Evolutionary conservation across 441 rosid species (phyloP).

Genomic region (Mallotus japonicus): DNA sequence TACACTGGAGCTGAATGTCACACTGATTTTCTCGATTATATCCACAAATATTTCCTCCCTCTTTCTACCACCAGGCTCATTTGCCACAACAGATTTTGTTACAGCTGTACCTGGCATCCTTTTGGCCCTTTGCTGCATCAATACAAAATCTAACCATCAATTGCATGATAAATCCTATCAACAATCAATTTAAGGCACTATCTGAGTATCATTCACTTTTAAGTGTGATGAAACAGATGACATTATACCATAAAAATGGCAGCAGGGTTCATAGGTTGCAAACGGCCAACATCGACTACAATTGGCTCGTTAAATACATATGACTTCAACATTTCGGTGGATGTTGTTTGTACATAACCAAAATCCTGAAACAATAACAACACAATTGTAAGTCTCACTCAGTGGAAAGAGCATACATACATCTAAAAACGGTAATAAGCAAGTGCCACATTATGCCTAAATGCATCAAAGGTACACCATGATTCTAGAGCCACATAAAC

Average conservation of each 20-base stretch:
- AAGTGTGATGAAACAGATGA: slow-evolving; percentile 5
- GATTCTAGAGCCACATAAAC: background rate
- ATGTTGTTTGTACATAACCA: slow-evolving; percentile 85
- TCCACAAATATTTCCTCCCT: slow-evolving; percentile 98
- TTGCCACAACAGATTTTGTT: slow-evolving; percentile 95
- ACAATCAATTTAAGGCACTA: background rate
- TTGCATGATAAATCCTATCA: background rate
- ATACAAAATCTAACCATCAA: slow-evolving; percentile 16
- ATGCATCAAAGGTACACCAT: background rate
- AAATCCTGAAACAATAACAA: slow-evolving; percentile 54
- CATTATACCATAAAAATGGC: slow-evolving; percentile 74
- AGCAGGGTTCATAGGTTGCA: slow-evolving; percentile 89
- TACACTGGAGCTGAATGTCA: slow-evolving; percentile 97
- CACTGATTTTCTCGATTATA: slow-evolving; percentile 94
- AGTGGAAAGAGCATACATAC: background rate
- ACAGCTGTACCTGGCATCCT: slow-evolving; percentile 98
- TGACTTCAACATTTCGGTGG: slow-evolving; percentile 72
- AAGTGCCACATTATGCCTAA: background rate
- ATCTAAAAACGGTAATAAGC: background rate
- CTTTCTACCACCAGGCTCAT: slow-evolving; percentile 89
- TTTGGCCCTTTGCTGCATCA: slow-evolving; percentile 85
- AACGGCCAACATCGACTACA: slow-evolving; percentile 67
- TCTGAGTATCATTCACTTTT: background rate
- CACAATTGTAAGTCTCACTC: background rate
- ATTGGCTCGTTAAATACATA: slow-evolving; percentile 84